Percentiles rank a stretch among this genome's conserved stretches.
These are phyloP conservation scores for Penicillium griseofulvum DNA, from an alignment of 2,329 filamentous ascomycete species.

Conservation along the genomic window DNA sequence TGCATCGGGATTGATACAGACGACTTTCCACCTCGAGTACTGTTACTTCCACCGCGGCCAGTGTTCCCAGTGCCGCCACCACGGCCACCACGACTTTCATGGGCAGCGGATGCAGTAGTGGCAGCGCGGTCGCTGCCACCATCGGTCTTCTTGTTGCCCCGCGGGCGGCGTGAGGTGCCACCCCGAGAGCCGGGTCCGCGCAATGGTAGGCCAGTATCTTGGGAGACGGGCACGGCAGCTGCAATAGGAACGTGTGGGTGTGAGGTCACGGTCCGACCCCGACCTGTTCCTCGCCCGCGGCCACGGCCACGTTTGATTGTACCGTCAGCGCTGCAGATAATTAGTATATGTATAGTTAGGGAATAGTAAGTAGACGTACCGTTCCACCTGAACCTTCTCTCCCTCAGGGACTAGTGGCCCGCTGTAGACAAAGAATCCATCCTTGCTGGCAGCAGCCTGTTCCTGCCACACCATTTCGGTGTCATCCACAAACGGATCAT, in stretches of 20 bases:
- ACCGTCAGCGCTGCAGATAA: constrained; percentile 62
- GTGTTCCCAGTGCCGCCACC: constrained; percentile 24
- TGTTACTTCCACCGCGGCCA: constrained; percentile 27
- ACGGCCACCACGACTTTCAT: constrained; percentile 31
- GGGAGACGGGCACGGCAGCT: constrained; percentile 83
- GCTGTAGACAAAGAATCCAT: constrained; percentile 97
- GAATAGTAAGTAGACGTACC: constrained; percentile 44
- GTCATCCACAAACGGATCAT: constrained; percentile 76
- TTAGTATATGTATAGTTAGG: constrained; percentile 38
- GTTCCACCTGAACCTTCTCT: constrained; percentile 68
- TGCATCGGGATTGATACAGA: constrained; percentile 22
- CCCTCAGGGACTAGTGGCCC: constrained; percentile 85
- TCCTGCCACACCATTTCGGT: constrained; percentile 95
- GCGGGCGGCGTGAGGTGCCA: constrained; percentile 73
- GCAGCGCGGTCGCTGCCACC: constrained; percentile 69
- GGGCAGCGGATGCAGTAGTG: constrained; percentile 17
- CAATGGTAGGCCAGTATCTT: constrained; percentile 78
- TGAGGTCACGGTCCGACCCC: constrained; percentile 58
- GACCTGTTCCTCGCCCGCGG: constrained; percentile 52
- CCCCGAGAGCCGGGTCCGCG: constrained; percentile 69
- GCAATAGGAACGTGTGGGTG: constrained; percentile 71
- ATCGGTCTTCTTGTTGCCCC: constrained; percentile 82
- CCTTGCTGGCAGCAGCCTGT: constrained; percentile 86
- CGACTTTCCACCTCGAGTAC: constrained; percentile 30
- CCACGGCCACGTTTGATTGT: constrained; percentile 64